phyloP scores from a whole-genome alignment of 331 rosid genomes.

The Malus hybrid region DNA sequence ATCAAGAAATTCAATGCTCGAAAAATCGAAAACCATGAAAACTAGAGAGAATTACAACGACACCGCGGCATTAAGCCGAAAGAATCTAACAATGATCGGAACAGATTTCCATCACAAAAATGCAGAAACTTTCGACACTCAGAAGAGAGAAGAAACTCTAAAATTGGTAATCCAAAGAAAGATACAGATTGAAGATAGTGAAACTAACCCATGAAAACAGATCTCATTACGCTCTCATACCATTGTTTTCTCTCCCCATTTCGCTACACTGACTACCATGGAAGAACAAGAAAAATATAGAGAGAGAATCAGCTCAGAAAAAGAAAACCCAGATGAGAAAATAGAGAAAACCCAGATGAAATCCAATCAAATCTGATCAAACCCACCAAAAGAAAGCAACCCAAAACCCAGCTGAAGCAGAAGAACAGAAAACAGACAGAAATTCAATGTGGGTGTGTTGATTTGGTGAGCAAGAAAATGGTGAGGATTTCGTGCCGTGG shows the following conservation, averaged over 20 bases:
- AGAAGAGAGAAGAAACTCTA: not conserved
- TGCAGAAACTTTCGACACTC: not conserved
- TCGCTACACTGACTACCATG: not conserved
- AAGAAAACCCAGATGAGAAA: not conserved
- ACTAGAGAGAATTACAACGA: not conserved
- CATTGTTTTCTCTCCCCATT: not conserved
- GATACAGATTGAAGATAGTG: not conserved
- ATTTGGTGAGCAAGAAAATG: not conserved
- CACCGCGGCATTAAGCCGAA: not conserved
- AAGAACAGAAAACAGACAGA: not conserved
- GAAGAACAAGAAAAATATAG: not conserved
- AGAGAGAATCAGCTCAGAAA: not conserved
- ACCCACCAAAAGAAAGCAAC: not conserved
- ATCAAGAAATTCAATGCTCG: not conserved
- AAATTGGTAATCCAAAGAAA: not conserved
- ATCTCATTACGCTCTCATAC: conserved; percentile 8
- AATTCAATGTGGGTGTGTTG: not conserved
- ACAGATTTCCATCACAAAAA: not conserved
- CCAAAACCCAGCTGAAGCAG: not conserved
- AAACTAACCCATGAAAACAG: conserved; percentile 9
- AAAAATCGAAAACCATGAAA: not conserved
- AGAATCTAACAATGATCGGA: not conserved
- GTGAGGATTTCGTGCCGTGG: not conserved
- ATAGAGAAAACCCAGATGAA: not conserved
- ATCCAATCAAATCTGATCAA: not conserved